Conservation (phyloP, 2,329 filamentous ascomycete genomes). For the Venturia oleaginea region DNA sequence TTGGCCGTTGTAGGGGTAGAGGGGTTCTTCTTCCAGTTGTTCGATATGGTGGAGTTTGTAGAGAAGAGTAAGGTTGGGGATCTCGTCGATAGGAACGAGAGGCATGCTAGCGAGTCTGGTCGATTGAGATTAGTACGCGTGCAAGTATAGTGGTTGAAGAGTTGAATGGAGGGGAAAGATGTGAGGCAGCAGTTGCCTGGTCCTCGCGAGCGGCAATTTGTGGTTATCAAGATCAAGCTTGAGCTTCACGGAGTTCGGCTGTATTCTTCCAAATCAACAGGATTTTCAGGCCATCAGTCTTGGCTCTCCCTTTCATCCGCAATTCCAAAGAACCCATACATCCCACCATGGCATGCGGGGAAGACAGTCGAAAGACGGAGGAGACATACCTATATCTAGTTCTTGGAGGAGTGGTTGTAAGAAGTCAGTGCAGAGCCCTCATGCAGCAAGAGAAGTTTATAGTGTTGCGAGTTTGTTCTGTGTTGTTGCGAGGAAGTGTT, state of each 20-base stretch:
- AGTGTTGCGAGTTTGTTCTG: not conserved
- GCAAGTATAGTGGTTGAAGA: not conserved
- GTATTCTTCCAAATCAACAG: not conserved
- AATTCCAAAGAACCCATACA: not conserved
- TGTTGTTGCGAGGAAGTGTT: not conserved
- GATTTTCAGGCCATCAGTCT: not conserved
- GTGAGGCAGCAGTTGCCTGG: not conserved
- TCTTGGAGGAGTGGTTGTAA: not conserved
- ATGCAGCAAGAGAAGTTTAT: not conserved
- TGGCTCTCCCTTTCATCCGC: not conserved
- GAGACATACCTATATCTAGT: not conserved
- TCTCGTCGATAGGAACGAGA: conserved; percentile 40
- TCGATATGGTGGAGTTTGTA: conserved; percentile 51
- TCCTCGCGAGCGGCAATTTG: not conserved
- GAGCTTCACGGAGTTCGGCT: not conserved
- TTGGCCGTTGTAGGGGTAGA: conserved; percentile 33
- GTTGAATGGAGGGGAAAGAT: not conserved
- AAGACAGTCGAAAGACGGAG: not conserved
- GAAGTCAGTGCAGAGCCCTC: not conserved
- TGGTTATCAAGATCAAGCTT: not conserved
- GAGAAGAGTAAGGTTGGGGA: conserved; percentile 55
- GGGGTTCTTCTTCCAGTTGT: conserved; percentile 19
- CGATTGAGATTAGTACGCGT: not conserved
- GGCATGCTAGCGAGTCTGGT: not conserved
- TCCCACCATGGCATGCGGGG: not conserved